Evolutionary conservation across 805 yeast species (phyloP), one percentile per base, ranked within the genome.

Genomic region (Debaryomyces tyrocola): DNA sequence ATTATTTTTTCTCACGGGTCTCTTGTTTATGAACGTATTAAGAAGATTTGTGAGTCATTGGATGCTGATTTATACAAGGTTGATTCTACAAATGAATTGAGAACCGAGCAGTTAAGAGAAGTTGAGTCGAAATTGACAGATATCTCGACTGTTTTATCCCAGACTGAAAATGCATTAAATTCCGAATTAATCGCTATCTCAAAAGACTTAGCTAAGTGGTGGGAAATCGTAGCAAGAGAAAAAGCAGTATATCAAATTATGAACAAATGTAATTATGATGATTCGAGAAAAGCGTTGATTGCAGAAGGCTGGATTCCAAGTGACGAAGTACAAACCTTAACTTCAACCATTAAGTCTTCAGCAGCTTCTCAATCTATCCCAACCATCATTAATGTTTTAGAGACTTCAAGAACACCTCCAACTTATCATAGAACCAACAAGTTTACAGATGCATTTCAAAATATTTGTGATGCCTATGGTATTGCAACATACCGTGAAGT

Each of bases 221-320:
- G 80, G 67, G 67, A 60, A 52, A 60, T 62, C 20, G 53, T 73
- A 27, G 82, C 82, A 47, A 82, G 90, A 63, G 99, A 94, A 66
- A 88, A 88, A 62, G 85, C 90, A 11, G 84, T 91, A 12, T 90
- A 85, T 66, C 76, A 84, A 29, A 79, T 90, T 0, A 74, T 94
- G 73, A 90, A 90, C 67, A 74, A 79, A 58, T 83, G 90, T 64
- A 89, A 87, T 60, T 86, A 84, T 64, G 95, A 87, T 60, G 88
- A 81, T 53, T 73, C 85, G n/a, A 83, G 96, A 69, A 82, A 87
- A 64, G 87, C 96, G 33, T 74, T 94, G 50, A 80, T 92, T 40
- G 96, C 95, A 17, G 98, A 95, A 73, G 99, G 98, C 28, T 94
- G 99, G 99, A 74, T 89, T 17, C 98, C 99, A 34, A 77, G 84